Evolutionary conservation across 345 rosid species (phyloP).

Genomic region (Ailanthus altissimus): DNA sequence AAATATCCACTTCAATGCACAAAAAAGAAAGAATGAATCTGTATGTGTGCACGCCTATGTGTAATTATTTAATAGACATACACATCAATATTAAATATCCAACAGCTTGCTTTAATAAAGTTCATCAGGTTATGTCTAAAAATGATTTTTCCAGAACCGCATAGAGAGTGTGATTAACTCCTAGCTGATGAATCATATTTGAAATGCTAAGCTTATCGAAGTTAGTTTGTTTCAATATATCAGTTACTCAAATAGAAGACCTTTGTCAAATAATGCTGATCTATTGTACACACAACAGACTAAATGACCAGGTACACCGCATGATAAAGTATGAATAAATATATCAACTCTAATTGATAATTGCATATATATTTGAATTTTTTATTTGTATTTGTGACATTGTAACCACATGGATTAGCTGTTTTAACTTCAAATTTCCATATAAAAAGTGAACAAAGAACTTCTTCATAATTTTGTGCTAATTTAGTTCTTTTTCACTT

Average conservation of each 20-base stretch:
- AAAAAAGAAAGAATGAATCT: background rate
- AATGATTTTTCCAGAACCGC: background rate
- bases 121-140: background rate
- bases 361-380: background rate
- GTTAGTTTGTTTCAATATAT: background rate
- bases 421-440: constrained; percentile 4
- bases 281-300: background rate
- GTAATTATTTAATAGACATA: background rate
- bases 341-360: background rate
- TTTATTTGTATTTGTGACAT: background rate
- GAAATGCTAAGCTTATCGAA: background rate
- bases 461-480: background rate
- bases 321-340: background rate
- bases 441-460: background rate
- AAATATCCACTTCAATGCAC: too few relatives aligned
- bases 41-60: background rate
- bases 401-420: background rate
- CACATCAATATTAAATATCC: background rate
- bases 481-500: background rate
- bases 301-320: background rate
- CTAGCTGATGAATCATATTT: background rate
- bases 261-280: background rate
- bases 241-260: background rate
- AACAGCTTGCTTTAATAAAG: background rate
- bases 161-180: background rate